Conservation (phyloP, 768 basidiomycete species). For the Trametopsis cervina region DNA sequence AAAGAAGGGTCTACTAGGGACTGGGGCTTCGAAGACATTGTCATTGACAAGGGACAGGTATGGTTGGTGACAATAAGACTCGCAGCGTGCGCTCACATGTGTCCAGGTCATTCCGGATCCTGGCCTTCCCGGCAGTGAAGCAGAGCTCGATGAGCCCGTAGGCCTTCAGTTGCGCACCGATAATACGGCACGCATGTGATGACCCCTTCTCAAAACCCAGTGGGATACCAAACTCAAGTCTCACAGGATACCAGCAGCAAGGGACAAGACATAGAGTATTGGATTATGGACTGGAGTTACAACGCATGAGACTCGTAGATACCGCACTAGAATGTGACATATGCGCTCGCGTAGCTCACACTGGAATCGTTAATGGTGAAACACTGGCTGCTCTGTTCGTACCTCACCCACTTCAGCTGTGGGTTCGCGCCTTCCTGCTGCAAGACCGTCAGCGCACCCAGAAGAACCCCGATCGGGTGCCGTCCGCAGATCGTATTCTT, state of each 20-base stretch:
- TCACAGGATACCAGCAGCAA: too few relatives aligned
- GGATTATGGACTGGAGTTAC: too few relatives aligned
- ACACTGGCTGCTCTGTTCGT: conserved; percentile 88
- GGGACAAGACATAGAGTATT: too few relatives aligned
- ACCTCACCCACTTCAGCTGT: conserved; percentile 76
- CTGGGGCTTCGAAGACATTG: conserved; percentile 79
- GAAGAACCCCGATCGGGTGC: conserved; percentile 89
- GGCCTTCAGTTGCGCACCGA: conserved; percentile 38
- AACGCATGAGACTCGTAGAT: too few relatives aligned
- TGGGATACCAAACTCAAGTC: too few relatives aligned
- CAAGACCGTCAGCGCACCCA: conserved; percentile 65
- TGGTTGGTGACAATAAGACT: conserved; percentile 10
- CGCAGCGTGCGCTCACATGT: neutral
- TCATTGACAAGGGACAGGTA: conserved; percentile 56
- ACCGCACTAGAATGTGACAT: conserved; percentile 49
- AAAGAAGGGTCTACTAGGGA: conserved; percentile 54
- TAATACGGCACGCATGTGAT: conserved; percentile 11
- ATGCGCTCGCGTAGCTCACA: conserved; percentile 95
- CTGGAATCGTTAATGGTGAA: conserved; percentile 68
- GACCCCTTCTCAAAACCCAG: too few relatives aligned
- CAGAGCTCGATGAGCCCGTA: conserved; percentile 46
- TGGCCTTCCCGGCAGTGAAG: conserved; percentile 63
- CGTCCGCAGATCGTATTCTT: conserved; percentile 97
- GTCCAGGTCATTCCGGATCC: conserved; percentile 61
- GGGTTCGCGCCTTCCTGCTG: conserved; percentile 32